Evolutionary conservation across 345 rosid species (phyloP), one percentile per base, ranked within the genome.

Genomic region (Arabidopsis suecica): DNA sequence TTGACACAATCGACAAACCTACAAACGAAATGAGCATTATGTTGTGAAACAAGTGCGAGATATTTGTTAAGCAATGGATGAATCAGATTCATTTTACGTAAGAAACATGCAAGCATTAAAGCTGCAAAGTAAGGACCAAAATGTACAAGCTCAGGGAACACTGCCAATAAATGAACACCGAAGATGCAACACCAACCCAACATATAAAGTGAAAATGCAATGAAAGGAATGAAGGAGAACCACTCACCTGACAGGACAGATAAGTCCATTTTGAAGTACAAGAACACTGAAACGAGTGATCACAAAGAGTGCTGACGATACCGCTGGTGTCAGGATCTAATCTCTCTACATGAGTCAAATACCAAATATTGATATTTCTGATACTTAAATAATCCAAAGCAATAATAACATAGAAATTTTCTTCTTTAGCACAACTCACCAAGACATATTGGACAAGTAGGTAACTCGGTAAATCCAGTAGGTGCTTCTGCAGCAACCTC

Each of bases 241-340:
- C 48, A 69, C 84, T 82, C 71, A 92, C 97, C 86, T 84, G 96
- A 83, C 98, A 95, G 40, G 99, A 95, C 74, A 92, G 80, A 56
- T 86, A 84, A 41, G 97, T 95, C 99, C 99, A 92, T 73, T 92
- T 95, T 4, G 96, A 87, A 78, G 93, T 89, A 83, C 99, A 92
- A 0, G 89, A 86, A 70, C 99, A 95, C 45, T 89, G 93, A 83
- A 92, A 95, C 10, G 99, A 92, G 83, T 95, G 98, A 79, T 95
- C 98, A 84, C 98, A 92, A 32, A 86, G 84, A 3, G 96, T 88
- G 67, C 93, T 88, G 13, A 85, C 84, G 69, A 95, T 86, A 48
- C 97, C 99, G 32, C 97, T 86, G 38, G 97, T 92, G 69, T 95
- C 99, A 6, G 91, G 90, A 78, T 90, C 99, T 82, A 95, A 82